Conservation (phyloP, 2,329 filamentous ascomycete species). For the Xylariaceae sp. region DNA sequence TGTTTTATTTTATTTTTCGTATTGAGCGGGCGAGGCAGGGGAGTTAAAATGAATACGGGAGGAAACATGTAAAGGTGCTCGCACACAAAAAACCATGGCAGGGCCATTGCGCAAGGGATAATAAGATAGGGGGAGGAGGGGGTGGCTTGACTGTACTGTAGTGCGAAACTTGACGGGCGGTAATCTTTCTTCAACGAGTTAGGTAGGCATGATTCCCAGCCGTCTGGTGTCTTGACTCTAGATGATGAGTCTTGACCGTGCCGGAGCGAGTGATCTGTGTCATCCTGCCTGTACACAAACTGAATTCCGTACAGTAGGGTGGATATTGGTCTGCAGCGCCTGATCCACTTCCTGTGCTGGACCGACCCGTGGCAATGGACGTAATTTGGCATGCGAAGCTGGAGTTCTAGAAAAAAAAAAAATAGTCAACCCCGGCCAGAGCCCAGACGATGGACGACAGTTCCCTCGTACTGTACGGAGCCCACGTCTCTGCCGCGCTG, state of each 20-base stretch:
- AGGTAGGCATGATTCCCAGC: slow-evolving; percentile 3
- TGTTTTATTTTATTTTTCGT: too few species aligned
- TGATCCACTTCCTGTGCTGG: slow-evolving; percentile 24
- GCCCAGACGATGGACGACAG: slow-evolving; percentile 23
- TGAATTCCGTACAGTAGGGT: too few species aligned
- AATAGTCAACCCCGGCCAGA: neutral
- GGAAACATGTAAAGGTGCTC: too few species aligned
- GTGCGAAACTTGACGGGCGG: slow-evolving; percentile 1
- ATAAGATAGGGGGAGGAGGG: too few species aligned
- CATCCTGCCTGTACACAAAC: neutral
- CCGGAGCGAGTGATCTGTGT: slow-evolving; percentile 8
- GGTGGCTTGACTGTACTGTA: slow-evolving; percentile 5
- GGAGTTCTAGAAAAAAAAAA: slow-evolving; percentile 16
- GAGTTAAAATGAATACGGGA: slow-evolving; percentile 7
- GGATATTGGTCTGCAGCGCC: slow-evolving; percentile 10
- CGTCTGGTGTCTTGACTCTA: slow-evolving; percentile 11
- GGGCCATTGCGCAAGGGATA: neutral
- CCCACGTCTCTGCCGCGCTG: too few species aligned
- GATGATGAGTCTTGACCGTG: too few species aligned
- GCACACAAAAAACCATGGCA: too few species aligned
- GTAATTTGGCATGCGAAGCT: slow-evolving; percentile 26
- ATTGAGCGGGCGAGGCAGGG: neutral
- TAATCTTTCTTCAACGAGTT: slow-evolving; percentile 11
- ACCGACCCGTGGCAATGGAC: slow-evolving; percentile 34
- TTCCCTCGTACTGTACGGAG: slow-evolving; percentile 26